These are phyloP conservation scores for Infundibulicybe gibba DNA, from an alignment of 768 basidiomycete species.

Conservation along the genomic window DNA sequence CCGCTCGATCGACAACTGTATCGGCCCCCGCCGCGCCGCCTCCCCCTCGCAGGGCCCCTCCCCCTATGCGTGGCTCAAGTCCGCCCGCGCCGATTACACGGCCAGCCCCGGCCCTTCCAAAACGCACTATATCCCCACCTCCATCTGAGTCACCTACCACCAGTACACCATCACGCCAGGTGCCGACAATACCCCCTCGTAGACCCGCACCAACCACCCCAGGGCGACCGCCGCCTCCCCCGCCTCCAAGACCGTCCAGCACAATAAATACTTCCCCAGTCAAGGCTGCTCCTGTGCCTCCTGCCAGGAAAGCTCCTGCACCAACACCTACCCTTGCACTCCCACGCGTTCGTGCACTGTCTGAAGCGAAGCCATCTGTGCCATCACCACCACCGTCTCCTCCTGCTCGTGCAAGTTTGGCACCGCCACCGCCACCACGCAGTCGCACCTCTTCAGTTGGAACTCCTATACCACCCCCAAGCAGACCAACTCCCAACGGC, in stretches of 20 bases:
- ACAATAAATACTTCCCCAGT: slow-evolving; percentile 18
- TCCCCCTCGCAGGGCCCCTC: slow-evolving; percentile 38
- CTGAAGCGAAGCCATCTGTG: slow-evolving; percentile 34
- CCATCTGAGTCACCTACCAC: slow-evolving; percentile 13
- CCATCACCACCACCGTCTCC: slow-evolving; percentile 25
- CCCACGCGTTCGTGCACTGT: slow-evolving; percentile 38
- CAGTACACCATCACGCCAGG: slow-evolving; percentile 17
- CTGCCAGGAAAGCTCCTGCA: slow-evolving; percentile 30
- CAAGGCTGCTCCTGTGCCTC: slow-evolving; percentile 34
- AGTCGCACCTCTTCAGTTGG: background rate
- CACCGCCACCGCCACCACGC: slow-evolving; percentile 13
- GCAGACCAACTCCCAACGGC: background rate
- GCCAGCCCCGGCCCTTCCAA: slow-evolving; percentile 28
- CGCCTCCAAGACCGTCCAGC: slow-evolving; percentile 41
- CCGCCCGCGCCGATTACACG: slow-evolving; percentile 31
- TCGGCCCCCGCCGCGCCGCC: slow-evolving; percentile 30
- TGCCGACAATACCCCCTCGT: slow-evolving; percentile 13
- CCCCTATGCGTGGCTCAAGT: slow-evolving; percentile 26
- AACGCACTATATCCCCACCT: slow-evolving; percentile 26
- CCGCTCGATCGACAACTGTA: slow-evolving; percentile 34
- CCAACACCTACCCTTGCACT: slow-evolving; percentile 26
- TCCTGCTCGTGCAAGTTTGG: slow-evolving; percentile 22
- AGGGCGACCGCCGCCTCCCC: slow-evolving; percentile 22
- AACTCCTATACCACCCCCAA: too few species aligned
- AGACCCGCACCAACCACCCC: slow-evolving; percentile 28